These are phyloP conservation scores for Poterioochromonas sp. DNA, from an alignment of 352 stramenopile genomes.

Conservation along the genomic window DNA sequence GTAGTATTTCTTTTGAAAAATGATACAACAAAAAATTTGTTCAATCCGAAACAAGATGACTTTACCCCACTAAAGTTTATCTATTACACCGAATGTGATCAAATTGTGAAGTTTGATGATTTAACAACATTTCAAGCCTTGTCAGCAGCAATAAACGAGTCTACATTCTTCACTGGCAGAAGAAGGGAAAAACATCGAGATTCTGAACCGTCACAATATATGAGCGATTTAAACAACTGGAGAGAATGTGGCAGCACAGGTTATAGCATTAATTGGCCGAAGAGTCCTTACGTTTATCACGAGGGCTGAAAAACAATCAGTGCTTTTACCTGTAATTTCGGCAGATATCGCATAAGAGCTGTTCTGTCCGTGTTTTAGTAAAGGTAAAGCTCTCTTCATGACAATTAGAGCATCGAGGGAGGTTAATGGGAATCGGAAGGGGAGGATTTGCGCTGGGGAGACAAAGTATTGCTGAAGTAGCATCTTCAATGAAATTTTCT, in stretches of 20 bases:
- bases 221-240: neutral
- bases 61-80: neutral
- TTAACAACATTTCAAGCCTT: neutral
- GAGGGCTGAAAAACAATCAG: too few relatives aligned
- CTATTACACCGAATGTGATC: conserved; percentile 27
- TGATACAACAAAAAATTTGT: too few relatives aligned
- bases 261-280: neutral
- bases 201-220: neutral
- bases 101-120: conserved; percentile 1
- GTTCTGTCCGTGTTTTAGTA: too few relatives aligned
- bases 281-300: neutral
- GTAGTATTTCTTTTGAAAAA: conserved; percentile 18
- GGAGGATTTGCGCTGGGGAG: too few relatives aligned
- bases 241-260: conserved; percentile 6
- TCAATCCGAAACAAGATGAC: too few relatives aligned
- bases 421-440: too few relatives aligned
- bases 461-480: too few relatives aligned
- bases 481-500: too few relatives aligned
- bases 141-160: neutral
- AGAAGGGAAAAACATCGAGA: conserved; percentile 16
- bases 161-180: conserved; percentile 19
- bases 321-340: too few relatives aligned
- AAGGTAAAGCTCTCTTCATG: too few relatives aligned
- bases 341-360: too few relatives aligned
- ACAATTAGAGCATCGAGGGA: too few relatives aligned